Percentiles rank a stretch among this genome's conserved stretches.
Evolutionary conservation across 257 asterid genomes (phyloP).

Genomic region (Leptodermis oblonga): DNA sequence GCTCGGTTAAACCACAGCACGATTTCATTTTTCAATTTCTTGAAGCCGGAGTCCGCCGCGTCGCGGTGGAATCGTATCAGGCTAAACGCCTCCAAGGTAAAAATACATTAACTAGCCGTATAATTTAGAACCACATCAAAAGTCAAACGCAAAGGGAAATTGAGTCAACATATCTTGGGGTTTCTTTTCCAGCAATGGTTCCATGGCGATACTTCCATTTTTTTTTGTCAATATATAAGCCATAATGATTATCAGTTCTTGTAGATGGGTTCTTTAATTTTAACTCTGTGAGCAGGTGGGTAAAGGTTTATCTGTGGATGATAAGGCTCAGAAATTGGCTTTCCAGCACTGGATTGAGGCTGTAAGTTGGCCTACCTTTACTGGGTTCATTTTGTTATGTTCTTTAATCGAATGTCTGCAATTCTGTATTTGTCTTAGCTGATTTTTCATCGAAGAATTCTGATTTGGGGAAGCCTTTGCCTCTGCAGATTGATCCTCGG

Average conservation of each 20-base stretch:
- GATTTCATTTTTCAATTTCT: slow-evolving; percentile 70
- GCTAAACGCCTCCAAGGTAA: slow-evolving; percentile 82
- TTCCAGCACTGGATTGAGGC: slow-evolving; percentile 99
- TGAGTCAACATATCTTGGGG: not conserved
- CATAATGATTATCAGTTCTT: no score
- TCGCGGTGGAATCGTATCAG: slow-evolving; percentile 80
- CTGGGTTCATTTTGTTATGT: not conserved
- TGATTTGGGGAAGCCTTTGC: not conserved
- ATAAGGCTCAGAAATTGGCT: slow-evolving; percentile 78
- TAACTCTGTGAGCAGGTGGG: slow-evolving; percentile 76
- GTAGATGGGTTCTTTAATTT: no score
- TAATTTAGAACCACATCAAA: no score
- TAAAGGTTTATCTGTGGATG: slow-evolving; percentile 75
- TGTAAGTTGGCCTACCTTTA: slow-evolving; percentile 37
- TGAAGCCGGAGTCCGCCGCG: slow-evolving; percentile 73
- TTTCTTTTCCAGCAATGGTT: not conserved
- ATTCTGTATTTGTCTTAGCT: not conserved
- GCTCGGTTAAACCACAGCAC: slow-evolving; percentile 82
- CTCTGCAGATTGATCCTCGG: slow-evolving; percentile 77
- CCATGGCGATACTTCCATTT: no score
- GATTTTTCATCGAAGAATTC: not conserved
- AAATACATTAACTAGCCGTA: not conserved
- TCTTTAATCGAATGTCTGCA: not conserved
- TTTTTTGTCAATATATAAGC: no score
- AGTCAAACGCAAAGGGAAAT: not conserved